Percentiles rank a stretch among this genome's conserved stretches.
These are phyloP conservation scores for Yamadazyma ubonensis DNA, from an alignment of 805 yeast species.

Conservation along the genomic window DNA sequence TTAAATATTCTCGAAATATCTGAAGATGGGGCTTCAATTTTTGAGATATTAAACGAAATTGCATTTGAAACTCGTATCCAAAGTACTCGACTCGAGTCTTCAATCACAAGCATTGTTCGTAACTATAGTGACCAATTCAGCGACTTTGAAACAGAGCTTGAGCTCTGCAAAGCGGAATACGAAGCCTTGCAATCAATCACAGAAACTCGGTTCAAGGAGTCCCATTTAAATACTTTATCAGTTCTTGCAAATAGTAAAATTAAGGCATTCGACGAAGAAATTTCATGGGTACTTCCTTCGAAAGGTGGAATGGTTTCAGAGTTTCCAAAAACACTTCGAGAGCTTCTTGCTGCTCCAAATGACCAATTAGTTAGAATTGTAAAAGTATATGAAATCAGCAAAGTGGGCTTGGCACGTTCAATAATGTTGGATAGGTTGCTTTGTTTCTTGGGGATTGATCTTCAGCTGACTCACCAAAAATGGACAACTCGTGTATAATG, in stretches of 20 bases:
- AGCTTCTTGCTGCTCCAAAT: not conserved
- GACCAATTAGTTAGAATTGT: not conserved
- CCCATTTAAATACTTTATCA: not conserved
- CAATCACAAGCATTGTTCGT: no score
- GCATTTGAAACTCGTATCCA: no score
- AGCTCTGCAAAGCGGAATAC: not conserved
- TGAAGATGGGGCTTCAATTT: no score
- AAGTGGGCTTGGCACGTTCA: not conserved
- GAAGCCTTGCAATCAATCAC: not conserved
- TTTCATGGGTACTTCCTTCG: not conserved
- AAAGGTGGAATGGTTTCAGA: not conserved
- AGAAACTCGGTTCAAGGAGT: not conserved
- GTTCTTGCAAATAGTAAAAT: not conserved
- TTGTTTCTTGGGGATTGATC: not conserved
- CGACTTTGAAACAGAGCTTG: not conserved
- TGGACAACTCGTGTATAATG: not conserved
- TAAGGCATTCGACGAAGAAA: not conserved
- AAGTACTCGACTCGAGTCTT: no score
- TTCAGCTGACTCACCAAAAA: not conserved
- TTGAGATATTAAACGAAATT: no score
- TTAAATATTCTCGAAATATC: no score
- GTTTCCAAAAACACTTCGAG: not conserved
- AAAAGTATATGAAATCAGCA: not conserved
- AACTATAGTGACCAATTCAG: no score
- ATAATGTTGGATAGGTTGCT: not conserved